Percentiles rank a stretch among this genome's conserved stretches.
These are phyloP conservation scores for Suillus subalutaceus DNA, from an alignment of 768 basidiomycete genomes.

Conservation along the genomic window DNA sequence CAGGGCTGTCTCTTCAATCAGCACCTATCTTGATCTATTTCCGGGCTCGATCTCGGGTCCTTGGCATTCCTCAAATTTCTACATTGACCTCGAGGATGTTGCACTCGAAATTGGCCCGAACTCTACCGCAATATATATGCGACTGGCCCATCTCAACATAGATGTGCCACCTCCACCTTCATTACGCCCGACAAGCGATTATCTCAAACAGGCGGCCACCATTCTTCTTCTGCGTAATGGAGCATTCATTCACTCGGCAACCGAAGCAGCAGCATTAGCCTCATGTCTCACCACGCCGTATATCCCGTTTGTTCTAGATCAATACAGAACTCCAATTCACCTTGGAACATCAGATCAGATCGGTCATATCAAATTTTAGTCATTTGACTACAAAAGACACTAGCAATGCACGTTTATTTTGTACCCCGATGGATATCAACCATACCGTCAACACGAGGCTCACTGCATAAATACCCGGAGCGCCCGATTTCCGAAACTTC, in stretches of 20 bases:
- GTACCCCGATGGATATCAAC: not conserved
- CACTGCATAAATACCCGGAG: constrained; percentile 3
- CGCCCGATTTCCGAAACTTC: too few relatives aligned
- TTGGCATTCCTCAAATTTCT: constrained; percentile 18
- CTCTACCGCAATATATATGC: constrained; percentile 18
- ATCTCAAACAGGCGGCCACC: constrained; percentile 6
- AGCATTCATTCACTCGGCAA: constrained; percentile 3
- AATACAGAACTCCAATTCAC: not conserved
- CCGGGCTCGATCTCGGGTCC: constrained; percentile 15
- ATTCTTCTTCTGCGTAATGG: constrained; percentile 1
- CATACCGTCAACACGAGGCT: constrained; percentile 4
- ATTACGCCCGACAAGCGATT: constrained; percentile 10
- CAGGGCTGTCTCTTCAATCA: constrained; percentile 15
- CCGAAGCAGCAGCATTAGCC: not conserved
- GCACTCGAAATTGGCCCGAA: constrained; percentile 13
- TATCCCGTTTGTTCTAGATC: constrained; percentile 4
- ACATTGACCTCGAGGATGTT: constrained; percentile 10
- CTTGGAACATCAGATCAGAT: constrained; percentile 6
- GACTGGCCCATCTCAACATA: constrained; percentile 17
- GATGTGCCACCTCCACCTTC: constrained; percentile 13
- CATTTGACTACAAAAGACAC: constrained; percentile 3
- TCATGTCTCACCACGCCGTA: not conserved
- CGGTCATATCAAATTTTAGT: constrained; percentile 1
- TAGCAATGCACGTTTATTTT: not conserved
- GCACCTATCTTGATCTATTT: constrained; percentile 17